These are phyloP conservation scores for Magnolia officinalis DNA, from an alignment of 164 flowering plant species.

Conservation along the genomic window DNA sequence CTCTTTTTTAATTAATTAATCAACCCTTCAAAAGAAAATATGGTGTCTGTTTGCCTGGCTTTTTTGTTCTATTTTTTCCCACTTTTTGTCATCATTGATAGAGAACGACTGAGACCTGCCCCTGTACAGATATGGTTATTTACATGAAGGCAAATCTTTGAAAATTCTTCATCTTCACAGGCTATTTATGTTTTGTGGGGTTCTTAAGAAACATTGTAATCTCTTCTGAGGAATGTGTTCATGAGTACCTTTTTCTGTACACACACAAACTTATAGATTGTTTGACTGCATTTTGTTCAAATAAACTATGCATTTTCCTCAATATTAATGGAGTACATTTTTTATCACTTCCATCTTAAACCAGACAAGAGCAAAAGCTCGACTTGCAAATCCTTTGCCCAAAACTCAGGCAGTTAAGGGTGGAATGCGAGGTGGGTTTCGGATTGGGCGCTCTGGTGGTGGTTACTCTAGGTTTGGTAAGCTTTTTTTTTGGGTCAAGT, in stretches of 20 bases:
- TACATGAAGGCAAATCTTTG: neutral
- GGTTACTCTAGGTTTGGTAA: conserved; percentile 42
- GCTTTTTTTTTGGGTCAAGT: neutral
- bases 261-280: neutral
- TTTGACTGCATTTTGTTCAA: neutral
- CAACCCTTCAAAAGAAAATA: neutral
- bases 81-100: neutral
- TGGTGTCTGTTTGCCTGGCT: neutral
- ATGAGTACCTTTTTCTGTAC: neutral
- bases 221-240: neutral
- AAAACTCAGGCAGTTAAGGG: conserved; percentile 85
- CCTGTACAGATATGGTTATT: neutral
- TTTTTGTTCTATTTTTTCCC: neutral
- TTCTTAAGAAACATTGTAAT: neutral
- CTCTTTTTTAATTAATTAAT: neutral
- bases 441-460: conserved; percentile 42
- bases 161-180: neutral
- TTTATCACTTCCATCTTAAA: conserved; percentile 10
- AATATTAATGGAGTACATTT: neutral
- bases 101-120: neutral
- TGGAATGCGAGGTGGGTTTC: conserved; percentile 78
- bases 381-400: conserved; percentile 79
- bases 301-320: neutral
- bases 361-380: conserved; percentile 58
- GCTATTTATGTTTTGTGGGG: neutral